Base-by-base conservation (phyloP, 768 basidiomycete species). In the Suillus subalutaceus region DNA sequence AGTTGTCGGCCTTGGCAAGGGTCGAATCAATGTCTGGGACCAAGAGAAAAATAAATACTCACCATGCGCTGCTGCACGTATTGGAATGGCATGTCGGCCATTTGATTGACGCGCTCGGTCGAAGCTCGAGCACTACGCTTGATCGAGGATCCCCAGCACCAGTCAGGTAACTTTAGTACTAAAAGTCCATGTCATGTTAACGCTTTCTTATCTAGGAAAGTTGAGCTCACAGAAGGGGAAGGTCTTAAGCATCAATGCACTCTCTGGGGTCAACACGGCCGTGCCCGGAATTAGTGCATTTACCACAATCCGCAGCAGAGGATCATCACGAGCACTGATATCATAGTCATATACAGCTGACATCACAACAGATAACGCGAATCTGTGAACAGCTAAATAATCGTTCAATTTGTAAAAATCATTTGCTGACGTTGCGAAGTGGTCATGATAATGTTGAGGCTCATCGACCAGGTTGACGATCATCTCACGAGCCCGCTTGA, bases 401-500 rank as follows among this genome's bases (percentile, higher is more conserved):
- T 55, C 30, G 9, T 30, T 18, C 30, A 16, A 20, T 18, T 4
- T 20, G 12, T 55, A 20, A 40, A 40, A 40, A 26, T 15, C 26
- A 44, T 60, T n/a, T 6, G 20, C 58, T 61, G 18, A 65, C 64
- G 64, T 44, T 52, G 30, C 30, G 23, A 61, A 58, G 32, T 81
- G 79, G 40, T 65, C 57, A 2, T 68, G 60, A 65, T 76, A 80
- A 13, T 72, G 61, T 30, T 73, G 72, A 16, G 81, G 77, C 20
- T 70, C 71, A 30, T 70, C 66, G 13, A 70, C 52, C 41, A 80
- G 64, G 37, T 71, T 68, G 23, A 72, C 67, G 15, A 79, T 67
- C 20, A 79, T 57, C 26, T 68, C 71, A 57, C 68, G n/a, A 1
- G 74, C 69, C 38, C 72, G 71, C 53, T 69, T 68, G 18, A 70